Evolutionary conservation across 2,329 filamentous ascomycete species (phyloP), one percentile per base, ranked within the genome.

Genomic region (Colletotrichum salicis): DNA sequence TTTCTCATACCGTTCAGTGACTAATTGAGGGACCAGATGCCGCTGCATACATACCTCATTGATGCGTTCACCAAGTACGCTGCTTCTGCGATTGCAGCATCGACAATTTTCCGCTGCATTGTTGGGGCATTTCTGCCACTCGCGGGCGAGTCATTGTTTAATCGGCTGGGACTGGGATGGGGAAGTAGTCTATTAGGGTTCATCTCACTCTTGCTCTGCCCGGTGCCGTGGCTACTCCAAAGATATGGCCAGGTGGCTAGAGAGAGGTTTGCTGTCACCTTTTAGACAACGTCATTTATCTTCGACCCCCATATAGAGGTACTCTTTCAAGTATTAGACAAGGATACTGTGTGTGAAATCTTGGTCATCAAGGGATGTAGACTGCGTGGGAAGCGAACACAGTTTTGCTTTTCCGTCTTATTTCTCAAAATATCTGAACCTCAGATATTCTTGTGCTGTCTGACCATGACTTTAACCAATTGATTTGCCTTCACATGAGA

Each of bases 31-130:
- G 19, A 8, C 48, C n/a, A 64, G 62, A 64, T 64, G 62, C 48
- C 62, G 5, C 6, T 41, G 31, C 48, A 55, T 54, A 89, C 86
- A 75, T 89, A 89, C 69, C 80, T 89, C 12, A 85, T 87, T 62
- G 87, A 89, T 76, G 79, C 82, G 2, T 89, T 88, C 73, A 85
- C 88, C 58, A 80, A 85, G 69, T 89, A 91, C 74, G 89, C 90
- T 1, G 91, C 92, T 22, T 87, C 86, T 4, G 91, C 90, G 2
- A 87, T 92, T 11, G 91, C 91, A 0, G 90, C 91, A 2, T 91
- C 87, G 74, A 91, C 90, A 0, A 86, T 93, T 2, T 60, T 90
- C 12, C 79, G 88, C n/a, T 77, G 75, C 12, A 75, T 88, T 0
- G 80, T 87, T 19, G 88, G 87, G 15, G 87, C 85, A 0, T 79